Evolutionary conservation across 1,284 basidiomycete genomes (phyloP), one percentile per base, ranked within the genome.

Genomic region (Apiotrichum siamense): DNA sequence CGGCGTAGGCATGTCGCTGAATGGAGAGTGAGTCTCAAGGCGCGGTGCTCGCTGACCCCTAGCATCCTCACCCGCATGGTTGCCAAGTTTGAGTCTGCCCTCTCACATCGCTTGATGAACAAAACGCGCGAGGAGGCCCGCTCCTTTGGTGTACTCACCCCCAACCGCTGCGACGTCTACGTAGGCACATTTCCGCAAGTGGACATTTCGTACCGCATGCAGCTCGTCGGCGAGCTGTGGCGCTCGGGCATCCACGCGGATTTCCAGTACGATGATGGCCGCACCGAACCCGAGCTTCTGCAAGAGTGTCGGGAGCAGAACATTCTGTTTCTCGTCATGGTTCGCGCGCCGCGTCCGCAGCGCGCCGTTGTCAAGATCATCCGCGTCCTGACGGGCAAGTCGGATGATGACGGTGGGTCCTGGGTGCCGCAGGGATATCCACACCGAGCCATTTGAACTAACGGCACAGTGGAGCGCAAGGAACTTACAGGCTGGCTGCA

Each of bases 151-250:
- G 63, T 65, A 32, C 73, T 70, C 64, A 63, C 62, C 27, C 70
- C 70, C 17, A 58, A 66, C 48, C 74, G 80, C 25, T 80, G 78
- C 55, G 79, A 81, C 58, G 79, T 80, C 20, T 81, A 81, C 54
- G 74, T 81, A 2, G 77, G 77, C 6, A 69, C 69, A 2, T 77
- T 76, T 43, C 67, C 67, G 6, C 71, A 74, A 0, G 76, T 76
- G 0, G 66, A 78, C 52, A 66, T 80, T 7, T 65, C 74, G 12
- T 64, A 69, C 6, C 67, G 79, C 7, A 68, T 80, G 41, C 70
- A 73, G 33, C 65, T 81, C 35, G 75, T 75, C 15, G 73, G 75
- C 7, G 77, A 79, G 57, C 69, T 81, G 7, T 81, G 80, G 80
- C 65, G 75, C 13, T 73, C 76, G 3, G 78, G 77, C 0, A 74